Evolutionary conservation across 2,329 filamentous ascomycete genomes (phyloP), one percentile per base, ranked within the genome.

Genomic region (Aureobasidium melanogenum): DNA sequence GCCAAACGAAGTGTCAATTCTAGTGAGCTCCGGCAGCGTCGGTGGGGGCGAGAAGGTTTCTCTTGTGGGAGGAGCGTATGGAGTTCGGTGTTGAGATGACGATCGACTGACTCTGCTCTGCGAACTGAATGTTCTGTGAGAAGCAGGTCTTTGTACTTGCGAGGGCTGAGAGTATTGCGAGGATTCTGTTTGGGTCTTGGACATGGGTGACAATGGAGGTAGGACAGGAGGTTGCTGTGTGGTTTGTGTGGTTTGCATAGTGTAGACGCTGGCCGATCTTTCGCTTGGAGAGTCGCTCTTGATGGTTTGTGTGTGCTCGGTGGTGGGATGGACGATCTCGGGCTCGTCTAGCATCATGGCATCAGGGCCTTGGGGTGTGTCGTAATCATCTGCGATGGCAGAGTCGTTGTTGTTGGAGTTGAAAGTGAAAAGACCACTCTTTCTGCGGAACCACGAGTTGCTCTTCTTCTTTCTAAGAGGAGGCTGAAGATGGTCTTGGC

Each of bases 381-480:
- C 50, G 43, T 43, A 19, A n/a, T 47, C 50, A 19, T 54, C 48
- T 17, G 19, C 47, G 1, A 39, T 5, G n/a, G 47, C 58, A 28
- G 55, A 58, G 9, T 1, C 41, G 24, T 28, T 56, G 44, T 46
- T 52, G 28, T 55, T 10, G 9, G 46, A 43, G 19, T 47, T 47
- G 38, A 66, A 63, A 62, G 60, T 62, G 64, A 71, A 71, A 62
- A 73, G 65, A 39, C 67, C 65, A 62, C 70, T 72, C 64, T 69
- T 70, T 47, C 72, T 68, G 64, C 66, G 68, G 68, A 74, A 74
- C 72, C 72, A 73, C 62, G 67, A 69, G 26, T 61, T 64, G 22
- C 67, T 69, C 46, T 70, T 69, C 61, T 66, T 67, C 62, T 68
- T 67, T 39, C 67, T 64, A 36, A 71, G 41, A 14, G 32, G 61